Base-by-base conservation (phyloP, 495 filamentous ascomycete species). In the Lindgomyces ingoldianus region DNA sequence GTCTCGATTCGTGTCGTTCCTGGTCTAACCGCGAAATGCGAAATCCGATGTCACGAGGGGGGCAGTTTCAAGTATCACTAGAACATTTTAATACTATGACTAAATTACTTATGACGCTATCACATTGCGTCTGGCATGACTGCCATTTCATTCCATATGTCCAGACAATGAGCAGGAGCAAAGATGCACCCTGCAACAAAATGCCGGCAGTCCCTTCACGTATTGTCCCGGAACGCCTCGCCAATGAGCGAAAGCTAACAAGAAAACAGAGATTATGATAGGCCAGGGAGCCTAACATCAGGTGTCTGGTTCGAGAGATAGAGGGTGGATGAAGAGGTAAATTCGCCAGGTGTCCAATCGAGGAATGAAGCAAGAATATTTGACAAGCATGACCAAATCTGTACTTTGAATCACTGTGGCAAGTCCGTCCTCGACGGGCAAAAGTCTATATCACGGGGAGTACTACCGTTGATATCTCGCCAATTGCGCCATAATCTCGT, bases 401-500 rank as follows among this genome's bases (percentile, higher is more conserved):
- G 14, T 39, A 14, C 33, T 6, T 39, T 39, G n/a, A n/a, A 39
- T 14, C 33, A 14, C 14, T n/a, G 44, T 47, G 21, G 6, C 44
- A 19, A n/a, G 6, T 47, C 14, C 4, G 44, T 4, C 6, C 4
- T 47, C 44, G 6, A 47, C 44, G 11, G 19, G n/a, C 12, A 11
- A 16, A 41, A 18, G 26, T 12, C 49, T 19, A 19, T 9, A 53
- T 33, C 26, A 10, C 21, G 8, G 39, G 55, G 18, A 58, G 9
- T 10, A 11, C 27, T 36, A 64, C 11, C 67, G 61, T 46, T 67
- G 83, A 77, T 83, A 87, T 71, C 81, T 84, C 11, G 82, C 76
- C 66, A 87, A 72, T 64, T 87, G 84, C 54, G 82, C 80, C 80
- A 87, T 82, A 48, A 87, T 77, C 65, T 85, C 83, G 67, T 85